Base-by-base conservation (phyloP, 179 eudicot genomes). In the Amaranthus tricolor region DNA sequence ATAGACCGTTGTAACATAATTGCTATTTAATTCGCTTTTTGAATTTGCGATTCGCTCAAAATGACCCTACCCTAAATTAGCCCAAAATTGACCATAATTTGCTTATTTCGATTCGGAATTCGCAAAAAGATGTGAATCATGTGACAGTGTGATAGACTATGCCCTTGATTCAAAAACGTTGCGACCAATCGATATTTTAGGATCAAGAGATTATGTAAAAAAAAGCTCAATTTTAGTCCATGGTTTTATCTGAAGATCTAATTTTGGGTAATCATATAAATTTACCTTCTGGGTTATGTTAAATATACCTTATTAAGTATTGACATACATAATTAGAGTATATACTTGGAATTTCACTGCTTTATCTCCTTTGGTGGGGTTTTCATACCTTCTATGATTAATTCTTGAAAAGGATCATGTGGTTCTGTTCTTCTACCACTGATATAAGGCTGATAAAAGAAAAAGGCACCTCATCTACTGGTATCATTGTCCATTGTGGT, bases 401-500 rank as follows among this genome's bases (percentile, higher is more conserved):
- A 52, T 69, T 20, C 20, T 5, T 1, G 0, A 66, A 69, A 69
- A 31, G 16, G 19, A 14, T 21, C 57, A 43, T 17, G 17, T 58
- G n/a, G 73, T 53, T 62, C 11, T 31, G 52, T 56, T 50, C n/a
- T 50, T 51, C 20, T 70, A 52, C 48, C 43, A 54, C 64, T 73
- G 67, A 68, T 20, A 17, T 67, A 31, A 56, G 40, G 40, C 40
- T 31, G 40, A 31, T 31, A 31, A 31, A 31, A 31, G 40, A 31
- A 31, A 31, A 31, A 31, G 40, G 40, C 40, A 31, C 40, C 40
- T 31, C 74, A 77, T 75, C 72, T 66, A 74, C 20, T 74, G 77
- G 65, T 56, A 76, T 81, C 82, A 76, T 84, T 78, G 75, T 84
- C 78, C 76, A 70, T 66, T 73, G 77, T 73, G 79, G 73, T 78